Evolutionary conservation across 306 rosid species (phyloP), one percentile per base, ranked within the genome.

Genomic region (Trifolium subterraneum): DNA sequence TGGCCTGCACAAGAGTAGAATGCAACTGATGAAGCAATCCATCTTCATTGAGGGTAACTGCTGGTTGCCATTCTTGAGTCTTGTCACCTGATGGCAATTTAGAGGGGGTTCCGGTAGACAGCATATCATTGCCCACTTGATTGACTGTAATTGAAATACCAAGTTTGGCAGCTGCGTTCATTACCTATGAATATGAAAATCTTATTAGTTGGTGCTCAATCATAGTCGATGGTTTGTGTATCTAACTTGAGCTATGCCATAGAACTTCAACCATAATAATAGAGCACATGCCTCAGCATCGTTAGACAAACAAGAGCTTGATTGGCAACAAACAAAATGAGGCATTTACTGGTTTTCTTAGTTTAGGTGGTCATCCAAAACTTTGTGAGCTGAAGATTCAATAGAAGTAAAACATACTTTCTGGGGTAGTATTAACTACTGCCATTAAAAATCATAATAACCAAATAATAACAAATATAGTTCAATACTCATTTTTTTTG

Each of bases 21-120:
- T 91, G 92, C 80, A 91, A 78, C 80, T 91, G 98, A 85, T 90
- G 96, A 81, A 90, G 85, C 74, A 88, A 84, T 50, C 91, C 97
- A 81, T 94, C 97, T 86, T 94, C 98, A 55, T 87, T 91, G 39
- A 89, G 87, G 79, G 91, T 72, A 55, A 86, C 61, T 52, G 96
- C 54, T 6, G 92, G 94, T 78, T 88, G 95, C 97, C 98, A 94
- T 41, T 91, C 96, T 78, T 80, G 90, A 77, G 79, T 83, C 83
- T 90, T 79, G 69, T 90, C 96, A 44, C 71, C 77, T 51, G 91
- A 76, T 70, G 94, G 87, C 70, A 79, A 65, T 10, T 87, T 60
- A 47, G 93, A 74, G 27, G 84, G 72, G 86, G 82, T 74, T 81
- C 89, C 90, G 54, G 78, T 60, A 74, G 96, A 68, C 6, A 84